A percentile compares a stretch with the other conserved stretches of the same genome.
phyloP scores from a whole-genome alignment of 148 eudicot species.

The Talinum fruticosum region DNA sequence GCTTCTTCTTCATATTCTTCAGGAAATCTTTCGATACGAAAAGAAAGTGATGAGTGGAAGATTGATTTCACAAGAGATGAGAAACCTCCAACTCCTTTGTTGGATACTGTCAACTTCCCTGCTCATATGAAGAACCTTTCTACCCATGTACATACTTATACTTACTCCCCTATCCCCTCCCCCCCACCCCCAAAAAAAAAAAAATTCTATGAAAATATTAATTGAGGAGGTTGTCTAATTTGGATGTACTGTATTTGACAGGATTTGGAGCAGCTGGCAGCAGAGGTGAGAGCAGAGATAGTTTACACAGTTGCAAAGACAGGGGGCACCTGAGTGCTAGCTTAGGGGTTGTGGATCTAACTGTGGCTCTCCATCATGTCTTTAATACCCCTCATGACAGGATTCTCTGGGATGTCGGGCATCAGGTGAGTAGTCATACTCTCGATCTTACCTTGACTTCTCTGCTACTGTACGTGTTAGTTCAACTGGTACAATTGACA shows the following conservation, averaged over 20 bases:
- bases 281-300: conserved; percentile 64
- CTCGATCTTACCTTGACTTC: neutral
- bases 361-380: conserved; percentile 81
- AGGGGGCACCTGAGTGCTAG: conserved; percentile 72
- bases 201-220: neutral
- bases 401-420: conserved; percentile 85
- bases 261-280: conserved; percentile 65
- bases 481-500: neutral
- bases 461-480: neutral
- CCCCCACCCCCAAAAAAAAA: neutral
- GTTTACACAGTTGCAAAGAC: conserved; percentile 57
- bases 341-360: conserved; percentile 71
- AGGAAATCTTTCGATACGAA: conserved; percentile 31
- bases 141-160: conserved; percentile 27
- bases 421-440: conserved; percentile 47
- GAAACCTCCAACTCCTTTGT: conserved; percentile 63
- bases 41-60: conserved; percentile 40
- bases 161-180: neutral
- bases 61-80: conserved; percentile 51
- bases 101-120: conserved; percentile 65
- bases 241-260: conserved; percentile 9
- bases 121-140: conserved; percentile 61
- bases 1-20: conserved; percentile 18
- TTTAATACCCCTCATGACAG: conserved; percentile 62
- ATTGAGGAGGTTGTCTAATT: neutral